Evolutionary conservation across 2,329 filamentous ascomycete genomes (phyloP), one percentile per base, ranked within the genome.

Genomic region (Epichloe festucae): DNA sequence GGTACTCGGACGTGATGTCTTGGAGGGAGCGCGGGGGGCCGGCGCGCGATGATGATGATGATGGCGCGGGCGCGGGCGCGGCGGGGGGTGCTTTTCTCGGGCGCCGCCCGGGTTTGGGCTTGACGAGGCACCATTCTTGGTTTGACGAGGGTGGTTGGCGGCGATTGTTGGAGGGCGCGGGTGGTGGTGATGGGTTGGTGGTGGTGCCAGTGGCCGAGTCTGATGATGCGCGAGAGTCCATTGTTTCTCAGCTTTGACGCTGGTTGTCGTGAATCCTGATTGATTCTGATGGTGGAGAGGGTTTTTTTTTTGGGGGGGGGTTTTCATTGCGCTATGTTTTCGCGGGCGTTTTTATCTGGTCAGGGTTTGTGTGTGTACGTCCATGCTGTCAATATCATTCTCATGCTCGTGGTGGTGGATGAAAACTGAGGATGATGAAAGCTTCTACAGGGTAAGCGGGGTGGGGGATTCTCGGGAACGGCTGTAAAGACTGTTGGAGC

Each of bases 1-100:
- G 53, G 53, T 67, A 65, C 42, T 68, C 65, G 46, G 56, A 52
- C 27, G 57, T 54, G 23, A 70, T 61, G 10, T 64, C 65, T 10
- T 56, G 45, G 5, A 59, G 56, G 23, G 61, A 54, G 31, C 57
- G 54, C 31, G 57, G 52, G 46, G 46, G 52, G 2, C 38, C 49
- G 27, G 38, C n/a, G 15, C 11, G 51, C 5, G n/a, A 38, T n/a
- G 34, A 17, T 5, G 35, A 21, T 21, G 19, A 19, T 19, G 19
- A 3, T 19, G 19, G 3, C 3, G 17, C 17, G 17, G 19, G 49
- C 46, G 15, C 34, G 7, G 17, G 11, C 54, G 8, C n/a, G 1
- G 41, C 35, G 50, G 31, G 38, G 47, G 41, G 23, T 0, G 23
- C 42, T 48, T 51, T 48, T 43, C 55, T 48, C 52, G 53, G 23